Evolutionary conservation across 495 filamentous ascomycete genomes (phyloP).

Genomic region (Aspergillus haitiensis): DNA sequence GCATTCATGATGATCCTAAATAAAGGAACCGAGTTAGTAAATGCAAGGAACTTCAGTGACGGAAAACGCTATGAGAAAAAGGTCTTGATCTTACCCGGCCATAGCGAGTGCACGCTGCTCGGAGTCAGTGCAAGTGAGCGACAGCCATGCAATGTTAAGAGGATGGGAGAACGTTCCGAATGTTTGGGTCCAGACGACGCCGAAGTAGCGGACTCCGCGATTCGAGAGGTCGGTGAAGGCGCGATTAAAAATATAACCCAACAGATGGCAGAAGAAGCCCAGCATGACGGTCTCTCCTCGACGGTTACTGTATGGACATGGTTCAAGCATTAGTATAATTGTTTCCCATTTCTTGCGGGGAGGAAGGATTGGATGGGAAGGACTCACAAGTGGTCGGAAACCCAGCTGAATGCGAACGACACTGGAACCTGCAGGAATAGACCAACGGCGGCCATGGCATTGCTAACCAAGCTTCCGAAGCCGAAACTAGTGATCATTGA

Average conservation of each 20-base stretch:
- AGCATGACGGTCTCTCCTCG: conserved; percentile 18
- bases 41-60: background rate
- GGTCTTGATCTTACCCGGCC: conserved; percentile 15
- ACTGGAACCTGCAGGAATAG: conserved; percentile 17
- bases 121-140: conserved; percentile 16
- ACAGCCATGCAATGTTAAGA: conserved; percentile 21
- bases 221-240: conserved; percentile 12
- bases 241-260: conserved; percentile 21
- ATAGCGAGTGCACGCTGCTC: conserved; percentile 20
- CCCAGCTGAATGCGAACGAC: conserved; percentile 19
- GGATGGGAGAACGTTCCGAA: conserved; percentile 18
- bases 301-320: conserved; percentile 8
- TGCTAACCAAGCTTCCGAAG: conserved; percentile 14
- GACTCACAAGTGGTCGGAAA: conserved; percentile 18
- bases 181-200: conserved; percentile 15
- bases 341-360: background rate
- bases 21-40: background rate
- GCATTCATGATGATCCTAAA: conserved; percentile 21
- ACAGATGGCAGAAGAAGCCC: conserved; percentile 17
- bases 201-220: conserved; percentile 19
- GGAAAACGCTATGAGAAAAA: background rate
- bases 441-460: conserved; percentile 20
- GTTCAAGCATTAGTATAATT: background rate
- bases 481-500: conserved; percentile 20
- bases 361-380: background rate